Base-by-base conservation (phyloP, 352 stramenopile genomes). In the Phytophthora meadii region DNA sequence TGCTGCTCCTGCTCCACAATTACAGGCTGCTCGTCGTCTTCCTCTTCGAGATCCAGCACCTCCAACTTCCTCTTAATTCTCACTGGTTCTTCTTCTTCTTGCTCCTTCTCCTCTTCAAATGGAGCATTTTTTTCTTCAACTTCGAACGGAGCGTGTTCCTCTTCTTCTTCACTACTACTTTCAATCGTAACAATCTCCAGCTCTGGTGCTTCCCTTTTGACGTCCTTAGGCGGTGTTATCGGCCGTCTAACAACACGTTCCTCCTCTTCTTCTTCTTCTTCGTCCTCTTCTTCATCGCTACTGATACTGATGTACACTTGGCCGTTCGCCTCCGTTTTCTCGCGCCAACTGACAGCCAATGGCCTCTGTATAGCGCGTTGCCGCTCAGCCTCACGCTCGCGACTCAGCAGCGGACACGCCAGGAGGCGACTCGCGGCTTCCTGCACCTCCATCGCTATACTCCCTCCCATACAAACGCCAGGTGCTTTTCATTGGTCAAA, bases 281-380 rank as follows among this genome's bases (percentile, higher is more conserved):
- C 19, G 17, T 46, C 54, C 15, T 68, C 52, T 0, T 67, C 64
- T 0, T 70, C 68, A 51, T 72, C 72, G 66, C 76, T 79, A 57
- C 73, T 76, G 54, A 89, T 79, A 34, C 70, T 84, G 56, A 89
- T 84, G 59, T 82, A 83, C 10, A 88, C 70, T 36, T 79, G 80
- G 8, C 82, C 82, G 69, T 84, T 75, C 39, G 54, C 69, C 52
- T 68, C 57, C 44, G 74, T 84, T 56, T 64, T 77, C 68, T 85
- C 77, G 70, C 73, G 72, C 89, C 90, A 92, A 55, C 52, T 88
- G 54, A 95, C 86, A 36, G 81, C 57, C 36, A 98, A 73, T 62
- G 91, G 78, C 39, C 84, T 67, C 62, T 97, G 81, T 45, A 97
- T 76, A 17, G 79, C 88, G 52, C 78, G 93, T 61, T 91, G 84